Conservation (phyloP, 2,329 filamentous ascomycete genomes). For the Hypoxylon sp. region DNA sequence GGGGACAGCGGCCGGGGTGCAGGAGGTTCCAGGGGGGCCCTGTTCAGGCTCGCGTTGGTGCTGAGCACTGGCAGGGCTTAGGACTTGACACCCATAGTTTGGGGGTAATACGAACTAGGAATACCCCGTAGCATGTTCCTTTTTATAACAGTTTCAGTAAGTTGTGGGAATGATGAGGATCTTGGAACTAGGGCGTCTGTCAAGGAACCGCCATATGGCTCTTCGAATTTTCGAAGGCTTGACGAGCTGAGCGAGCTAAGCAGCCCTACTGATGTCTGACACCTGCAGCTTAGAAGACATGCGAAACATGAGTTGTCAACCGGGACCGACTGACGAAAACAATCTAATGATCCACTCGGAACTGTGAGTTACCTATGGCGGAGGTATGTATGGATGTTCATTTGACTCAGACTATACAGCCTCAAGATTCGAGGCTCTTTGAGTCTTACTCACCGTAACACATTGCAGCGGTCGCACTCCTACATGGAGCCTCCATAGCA, state of each 20-base stretch:
- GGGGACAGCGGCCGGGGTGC: slow-evolving; percentile 52
- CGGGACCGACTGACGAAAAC: slow-evolving; percentile 38
- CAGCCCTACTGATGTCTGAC: slow-evolving; percentile 46
- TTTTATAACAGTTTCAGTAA: slow-evolving; percentile 44
- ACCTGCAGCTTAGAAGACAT: slow-evolving; percentile 44
- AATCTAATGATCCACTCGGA: slow-evolving; percentile 35
- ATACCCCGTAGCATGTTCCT: slow-evolving; percentile 45
- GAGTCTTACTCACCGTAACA: slow-evolving; percentile 24
- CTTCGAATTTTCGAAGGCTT: slow-evolving; percentile 41
- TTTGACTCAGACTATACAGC: slow-evolving; percentile 31
- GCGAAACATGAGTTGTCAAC: slow-evolving; percentile 45
- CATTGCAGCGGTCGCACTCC: slow-evolving; percentile 33
- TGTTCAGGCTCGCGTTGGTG: slow-evolving; percentile 49
- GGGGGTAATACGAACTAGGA: slow-evolving; percentile 43
- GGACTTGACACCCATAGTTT: slow-evolving; percentile 49
- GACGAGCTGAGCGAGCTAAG: slow-evolving; percentile 42
- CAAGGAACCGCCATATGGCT: slow-evolving; percentile 34
- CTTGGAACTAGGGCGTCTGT: slow-evolving; percentile 38
- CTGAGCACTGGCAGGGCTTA: slow-evolving; percentile 52
- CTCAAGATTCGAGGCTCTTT: slow-evolving; percentile 31
- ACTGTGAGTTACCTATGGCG: slow-evolving; percentile 32
- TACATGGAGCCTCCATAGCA: slow-evolving; percentile 11
- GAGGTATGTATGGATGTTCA: slow-evolving; percentile 21
- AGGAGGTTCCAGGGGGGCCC: slow-evolving; percentile 50
- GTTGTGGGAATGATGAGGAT: slow-evolving; percentile 40